phyloP scores from a whole-genome alignment of 768 basidiomycete genomes.

The Tulasnella sp. region DNA sequence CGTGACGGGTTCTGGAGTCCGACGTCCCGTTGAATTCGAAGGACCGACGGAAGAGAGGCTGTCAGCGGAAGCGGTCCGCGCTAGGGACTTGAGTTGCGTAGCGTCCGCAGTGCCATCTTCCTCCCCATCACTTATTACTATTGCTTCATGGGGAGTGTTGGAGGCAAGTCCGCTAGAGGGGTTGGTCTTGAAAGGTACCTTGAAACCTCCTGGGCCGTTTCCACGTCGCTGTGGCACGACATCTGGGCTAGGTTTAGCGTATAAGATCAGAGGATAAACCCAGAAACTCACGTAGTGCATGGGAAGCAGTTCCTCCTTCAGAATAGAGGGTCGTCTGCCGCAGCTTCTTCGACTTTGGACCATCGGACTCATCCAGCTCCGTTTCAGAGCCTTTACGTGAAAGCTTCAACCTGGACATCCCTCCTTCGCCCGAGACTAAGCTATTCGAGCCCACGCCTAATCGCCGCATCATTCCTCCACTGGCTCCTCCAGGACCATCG shows the following conservation, averaged over 20 bases:
- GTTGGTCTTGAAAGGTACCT: slow-evolving; percentile 46
- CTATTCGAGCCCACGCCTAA: background rate
- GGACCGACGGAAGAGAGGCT: background rate
- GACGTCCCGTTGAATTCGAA: background rate
- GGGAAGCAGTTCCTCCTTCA: too few relatives aligned
- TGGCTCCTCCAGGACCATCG: background rate
- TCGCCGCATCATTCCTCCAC: slow-evolving; percentile 9
- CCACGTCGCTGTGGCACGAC: slow-evolving; percentile 11
- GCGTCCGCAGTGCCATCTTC: background rate
- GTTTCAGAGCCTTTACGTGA: background rate
- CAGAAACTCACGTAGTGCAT: background rate
- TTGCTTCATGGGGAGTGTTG: background rate
- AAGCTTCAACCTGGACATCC: background rate
- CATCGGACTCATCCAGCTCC: background rate
- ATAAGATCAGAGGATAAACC: background rate
- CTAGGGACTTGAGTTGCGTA: background rate
- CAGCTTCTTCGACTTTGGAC: background rate
- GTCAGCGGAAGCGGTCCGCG: background rate
- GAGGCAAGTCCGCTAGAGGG: background rate
- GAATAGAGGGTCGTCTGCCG: background rate
- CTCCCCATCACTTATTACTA: slow-evolving; percentile 5
- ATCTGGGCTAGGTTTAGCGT: background rate
- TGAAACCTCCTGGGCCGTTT: slow-evolving; percentile 49
- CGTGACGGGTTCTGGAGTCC: background rate
- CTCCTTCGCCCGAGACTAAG: background rate